Conservation (phyloP, 169 alveolate genomes). For the Plasmodium gaboni region DNA sequence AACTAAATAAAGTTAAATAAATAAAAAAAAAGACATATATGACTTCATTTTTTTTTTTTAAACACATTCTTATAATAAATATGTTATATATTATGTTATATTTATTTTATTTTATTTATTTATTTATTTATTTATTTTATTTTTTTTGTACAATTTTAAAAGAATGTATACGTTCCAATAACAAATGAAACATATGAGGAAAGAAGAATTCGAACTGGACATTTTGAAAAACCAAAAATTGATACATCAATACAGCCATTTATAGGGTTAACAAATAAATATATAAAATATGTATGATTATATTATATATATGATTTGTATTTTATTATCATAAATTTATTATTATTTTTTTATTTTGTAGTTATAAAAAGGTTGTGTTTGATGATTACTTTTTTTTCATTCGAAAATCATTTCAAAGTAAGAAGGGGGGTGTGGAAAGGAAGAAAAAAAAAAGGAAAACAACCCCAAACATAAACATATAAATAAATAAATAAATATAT, state of each 20-base stretch:
- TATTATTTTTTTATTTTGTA: constrained; percentile 2
- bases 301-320: background rate
- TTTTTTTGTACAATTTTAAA: background rate
- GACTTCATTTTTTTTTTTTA: background rate
- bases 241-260: constrained; percentile 60
- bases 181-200: constrained; percentile 61
- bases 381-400: constrained; percentile 66
- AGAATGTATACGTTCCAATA: constrained; percentile 42
- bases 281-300: background rate
- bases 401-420: constrained; percentile 69
- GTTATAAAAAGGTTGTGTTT: constrained; percentile 29
- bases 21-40: background rate
- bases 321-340: background rate
- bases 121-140: too few relatives aligned
- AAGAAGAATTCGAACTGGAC: constrained; percentile 36
- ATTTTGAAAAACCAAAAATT: constrained; percentile 11
- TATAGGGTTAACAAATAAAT: constrained; percentile 49
- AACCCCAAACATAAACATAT: too few relatives aligned
- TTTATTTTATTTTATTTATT: background rate
- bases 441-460: background rate
- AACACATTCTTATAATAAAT: background rate
- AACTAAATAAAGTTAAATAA: constrained; percentile 33
- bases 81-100: background rate
- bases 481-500: too few relatives aligned
- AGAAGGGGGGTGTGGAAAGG: constrained; percentile 18